A percentile compares a stretch with the other conserved stretches of the same genome.
Evolutionary conservation across 257 asterid species (phyloP).

Genomic region (Euphrasia confusa): DNA sequence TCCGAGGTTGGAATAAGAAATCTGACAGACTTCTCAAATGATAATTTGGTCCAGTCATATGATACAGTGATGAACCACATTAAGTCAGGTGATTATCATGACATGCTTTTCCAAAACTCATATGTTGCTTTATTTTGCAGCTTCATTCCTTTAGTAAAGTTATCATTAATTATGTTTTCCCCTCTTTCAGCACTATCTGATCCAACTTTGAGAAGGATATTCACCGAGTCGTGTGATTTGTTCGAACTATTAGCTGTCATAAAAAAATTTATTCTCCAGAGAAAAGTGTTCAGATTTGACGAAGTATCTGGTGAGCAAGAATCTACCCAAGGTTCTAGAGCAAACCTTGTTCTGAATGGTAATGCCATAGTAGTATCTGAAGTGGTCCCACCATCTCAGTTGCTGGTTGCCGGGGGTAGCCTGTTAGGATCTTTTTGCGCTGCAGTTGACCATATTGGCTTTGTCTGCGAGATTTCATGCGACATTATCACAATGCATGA

Average conservation of each 20-base stretch:
- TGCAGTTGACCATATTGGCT: constrained; percentile 58
- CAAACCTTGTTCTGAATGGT: constrained; percentile 38
- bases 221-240: constrained; percentile 49
- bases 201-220: constrained; percentile 37
- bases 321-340: constrained; percentile 27
- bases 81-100: constrained; percentile 43
- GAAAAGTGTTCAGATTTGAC: constrained; percentile 31
- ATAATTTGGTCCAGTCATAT: constrained; percentile 35
- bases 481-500: constrained; percentile 44
- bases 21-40: constrained; percentile 28
- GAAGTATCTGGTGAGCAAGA: constrained; percentile 31
- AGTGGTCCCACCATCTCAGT: constrained; percentile 49
- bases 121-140: not conserved
- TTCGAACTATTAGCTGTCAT: constrained; percentile 47
- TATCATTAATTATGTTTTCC: constrained; percentile 13
- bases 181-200: constrained; percentile 56
- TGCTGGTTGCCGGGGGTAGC: constrained; percentile 55
- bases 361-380: constrained; percentile 35
- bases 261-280: constrained; percentile 62
- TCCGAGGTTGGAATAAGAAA: constrained; percentile 38
- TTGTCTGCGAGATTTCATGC: constrained; percentile 76
- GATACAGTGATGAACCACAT: constrained; percentile 38
- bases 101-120: constrained; percentile 7
- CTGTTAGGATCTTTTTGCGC: constrained; percentile 67
- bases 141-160: constrained; percentile 5